These are phyloP conservation scores for Stagonosporopsis tanaceti DNA, from an alignment of 2,329 filamentous ascomycete genomes.

Conservation along the genomic window DNA sequence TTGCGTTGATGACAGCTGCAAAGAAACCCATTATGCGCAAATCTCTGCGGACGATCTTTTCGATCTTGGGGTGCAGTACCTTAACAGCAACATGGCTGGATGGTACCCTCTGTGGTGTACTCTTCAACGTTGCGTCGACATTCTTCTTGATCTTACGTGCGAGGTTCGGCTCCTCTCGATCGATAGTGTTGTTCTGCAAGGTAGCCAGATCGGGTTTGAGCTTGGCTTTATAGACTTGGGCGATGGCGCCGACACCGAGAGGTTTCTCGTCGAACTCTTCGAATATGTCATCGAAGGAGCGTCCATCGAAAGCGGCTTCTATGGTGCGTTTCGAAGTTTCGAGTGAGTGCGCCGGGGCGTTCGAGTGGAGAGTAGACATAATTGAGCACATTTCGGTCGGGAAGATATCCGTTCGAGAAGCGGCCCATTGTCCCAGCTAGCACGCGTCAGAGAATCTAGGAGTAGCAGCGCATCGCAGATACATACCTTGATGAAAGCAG, in stretches of 20 bases:
- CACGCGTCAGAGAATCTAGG: slow-evolving; percentile 24
- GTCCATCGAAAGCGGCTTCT: slow-evolving; percentile 79
- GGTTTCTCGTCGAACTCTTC: slow-evolving; percentile 92
- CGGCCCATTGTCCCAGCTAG: slow-evolving; percentile 96
- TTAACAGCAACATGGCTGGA: slow-evolving; percentile 95
- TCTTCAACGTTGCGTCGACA: slow-evolving; percentile 87
- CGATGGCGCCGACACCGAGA: slow-evolving; percentile 92
- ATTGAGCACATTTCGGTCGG: slow-evolving; percentile 88
- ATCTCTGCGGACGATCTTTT: slow-evolving; percentile 88
- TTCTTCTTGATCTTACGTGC: slow-evolving; percentile 77
- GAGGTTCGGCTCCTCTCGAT: slow-evolving; percentile 63
- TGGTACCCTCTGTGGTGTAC: slow-evolving; percentile 81
- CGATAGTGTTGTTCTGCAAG: slow-evolving; percentile 65
- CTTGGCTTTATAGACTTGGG: slow-evolving; percentile 96
- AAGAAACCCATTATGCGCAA: slow-evolving; percentile 94
- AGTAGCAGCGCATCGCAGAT: neutral
- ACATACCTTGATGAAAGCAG: slow-evolving; percentile 94
- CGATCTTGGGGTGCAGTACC: slow-evolving; percentile 90
- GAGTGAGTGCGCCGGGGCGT: slow-evolving; percentile 91
- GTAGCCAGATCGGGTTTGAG: slow-evolving; percentile 79
- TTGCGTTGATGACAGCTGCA: slow-evolving; percentile 79
- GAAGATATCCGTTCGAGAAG: slow-evolving; percentile 95
- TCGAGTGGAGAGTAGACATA: slow-evolving; percentile 94
- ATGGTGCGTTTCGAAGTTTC: slow-evolving; percentile 80
- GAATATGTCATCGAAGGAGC: slow-evolving; percentile 88